phyloP scores from a whole-genome alignment of 768 basidiomycete genomes.

The Dioszegia hungarica region DNA sequence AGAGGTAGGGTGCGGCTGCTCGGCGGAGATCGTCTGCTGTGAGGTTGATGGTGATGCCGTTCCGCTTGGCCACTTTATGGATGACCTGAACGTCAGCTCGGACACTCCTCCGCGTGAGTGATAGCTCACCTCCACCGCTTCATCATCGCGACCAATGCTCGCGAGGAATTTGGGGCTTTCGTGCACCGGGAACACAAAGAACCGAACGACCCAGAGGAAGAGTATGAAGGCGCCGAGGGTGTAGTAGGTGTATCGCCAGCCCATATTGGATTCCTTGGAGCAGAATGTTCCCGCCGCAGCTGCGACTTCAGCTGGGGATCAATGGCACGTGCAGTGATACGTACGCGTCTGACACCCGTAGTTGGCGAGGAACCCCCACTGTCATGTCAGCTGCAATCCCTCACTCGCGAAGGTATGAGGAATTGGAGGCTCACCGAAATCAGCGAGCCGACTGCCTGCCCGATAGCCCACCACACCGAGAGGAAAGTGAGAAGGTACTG shows the following conservation, averaged over 20 bases:
- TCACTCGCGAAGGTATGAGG: too few species aligned
- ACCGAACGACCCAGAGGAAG: slow-evolving; percentile 64
- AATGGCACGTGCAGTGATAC: too few species aligned
- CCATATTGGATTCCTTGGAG: slow-evolving; percentile 56
- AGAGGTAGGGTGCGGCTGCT: slow-evolving; percentile 16
- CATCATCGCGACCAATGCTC: slow-evolving; percentile 11
- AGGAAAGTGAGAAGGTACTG: slow-evolving; percentile 70
- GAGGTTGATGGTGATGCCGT: slow-evolving; percentile 55
- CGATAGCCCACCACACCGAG: slow-evolving; percentile 74
- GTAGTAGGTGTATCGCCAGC: slow-evolving; percentile 64
- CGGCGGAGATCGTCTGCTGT: slow-evolving; percentile 55
- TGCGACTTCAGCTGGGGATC: not conserved
- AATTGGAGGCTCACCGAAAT: slow-evolving; percentile 59
- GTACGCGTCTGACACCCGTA: slow-evolving; percentile 5
- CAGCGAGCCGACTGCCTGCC: slow-evolving; percentile 62
- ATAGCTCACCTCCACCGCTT: not conserved
- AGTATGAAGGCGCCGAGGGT: slow-evolving; percentile 44
- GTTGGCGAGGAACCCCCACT: slow-evolving; percentile 20
- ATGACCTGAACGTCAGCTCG: slow-evolving; percentile 47
- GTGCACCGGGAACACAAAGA: slow-evolving; percentile 54
- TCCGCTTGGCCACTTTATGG: slow-evolving; percentile 60
- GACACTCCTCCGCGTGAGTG: too few species aligned
- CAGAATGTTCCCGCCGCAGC: slow-evolving; percentile 15
- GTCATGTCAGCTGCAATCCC: slow-evolving; percentile 59
- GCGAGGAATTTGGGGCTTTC: slow-evolving; percentile 50